These are phyloP conservation scores for Anthracocystis walkeri DNA, from an alignment of 1,284 basidiomycete genomes.

Conservation along the genomic window DNA sequence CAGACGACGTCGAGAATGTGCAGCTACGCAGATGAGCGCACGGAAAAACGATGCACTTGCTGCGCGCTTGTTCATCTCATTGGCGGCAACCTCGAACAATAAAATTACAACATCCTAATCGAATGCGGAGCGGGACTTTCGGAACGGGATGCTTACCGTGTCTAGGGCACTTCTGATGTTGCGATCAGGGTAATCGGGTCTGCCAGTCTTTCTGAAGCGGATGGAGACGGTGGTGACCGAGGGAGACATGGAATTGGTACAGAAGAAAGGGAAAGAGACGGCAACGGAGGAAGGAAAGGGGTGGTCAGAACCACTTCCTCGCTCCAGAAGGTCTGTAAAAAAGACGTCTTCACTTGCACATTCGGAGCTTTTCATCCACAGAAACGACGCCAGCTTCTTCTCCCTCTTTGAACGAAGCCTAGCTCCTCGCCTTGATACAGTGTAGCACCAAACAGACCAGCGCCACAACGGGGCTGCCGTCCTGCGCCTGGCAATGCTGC, in stretches of 20 bases:
- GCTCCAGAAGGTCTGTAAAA: slow-evolving; percentile 4
- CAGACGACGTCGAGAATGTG: slow-evolving; percentile 2
- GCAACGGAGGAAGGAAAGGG: not conserved
- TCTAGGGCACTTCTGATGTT: slow-evolving; percentile 7
- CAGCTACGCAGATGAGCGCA: slow-evolving; percentile 5
- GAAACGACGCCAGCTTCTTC: not conserved
- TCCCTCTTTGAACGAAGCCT: not conserved
- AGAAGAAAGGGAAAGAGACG: slow-evolving; percentile 4
- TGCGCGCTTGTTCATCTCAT: slow-evolving; percentile 19
- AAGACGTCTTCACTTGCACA: not conserved
- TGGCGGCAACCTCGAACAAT: slow-evolving; percentile 10
- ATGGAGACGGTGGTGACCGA: not conserved
- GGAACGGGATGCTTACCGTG: slow-evolving; percentile 22
- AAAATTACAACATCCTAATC: slow-evolving; percentile 2
- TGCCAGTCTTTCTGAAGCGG: slow-evolving; percentile 11
- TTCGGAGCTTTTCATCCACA: not conserved
- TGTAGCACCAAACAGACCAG: not conserved
- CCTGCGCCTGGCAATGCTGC: not conserved
- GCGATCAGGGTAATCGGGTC: slow-evolving; percentile 17
- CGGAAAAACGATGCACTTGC: slow-evolving; percentile 8
- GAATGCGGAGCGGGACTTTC: not conserved
- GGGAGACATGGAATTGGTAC: not conserved
- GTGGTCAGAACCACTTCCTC: slow-evolving; percentile 1
- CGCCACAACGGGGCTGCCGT: not conserved
- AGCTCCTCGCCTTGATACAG: not conserved